Conservation (phyloP, 768 basidiomycete species). For the Aureoboletus auriporus region DNA sequence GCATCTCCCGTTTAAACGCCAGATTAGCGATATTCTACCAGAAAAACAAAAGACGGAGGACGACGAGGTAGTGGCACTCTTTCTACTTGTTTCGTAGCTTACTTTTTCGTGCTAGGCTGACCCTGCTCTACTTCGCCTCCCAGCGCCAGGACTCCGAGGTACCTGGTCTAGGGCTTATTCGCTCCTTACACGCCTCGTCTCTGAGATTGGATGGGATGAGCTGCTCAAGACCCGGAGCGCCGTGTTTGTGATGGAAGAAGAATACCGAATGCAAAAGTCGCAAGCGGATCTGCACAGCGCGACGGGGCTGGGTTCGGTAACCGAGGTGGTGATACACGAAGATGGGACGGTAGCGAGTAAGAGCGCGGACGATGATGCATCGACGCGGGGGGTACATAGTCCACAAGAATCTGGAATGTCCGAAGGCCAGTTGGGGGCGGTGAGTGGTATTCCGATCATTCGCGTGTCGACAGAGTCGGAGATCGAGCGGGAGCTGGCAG, state of each 20-base stretch:
- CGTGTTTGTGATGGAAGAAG: constrained; percentile 99
- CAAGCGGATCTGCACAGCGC: constrained; percentile 57
- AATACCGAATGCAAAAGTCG: constrained; percentile 96
- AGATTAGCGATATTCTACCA: constrained; percentile 88
- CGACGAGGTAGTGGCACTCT: constrained; percentile 54
- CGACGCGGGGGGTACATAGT: constrained; percentile 55
- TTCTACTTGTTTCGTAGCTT: not conserved
- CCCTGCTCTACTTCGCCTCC: constrained; percentile 88
- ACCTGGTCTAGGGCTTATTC: constrained; percentile 96
- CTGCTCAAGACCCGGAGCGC: constrained; percentile 88
- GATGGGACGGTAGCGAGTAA: constrained; percentile 47
- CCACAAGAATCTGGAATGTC: constrained; percentile 23
- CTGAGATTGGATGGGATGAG: constrained; percentile 98
- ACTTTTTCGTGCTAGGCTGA: constrained; percentile 60
- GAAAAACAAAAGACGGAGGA: constrained; percentile 79
- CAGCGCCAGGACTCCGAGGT: constrained; percentile 89
- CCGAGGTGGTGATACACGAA: constrained; percentile 54
- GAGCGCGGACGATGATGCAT: constrained; percentile 61
- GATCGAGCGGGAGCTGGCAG: constrained; percentile 40
- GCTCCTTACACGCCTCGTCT: constrained; percentile 85
- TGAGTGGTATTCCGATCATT: constrained; percentile 58
- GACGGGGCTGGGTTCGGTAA: constrained; percentile 12
- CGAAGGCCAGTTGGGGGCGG: constrained; percentile 20
- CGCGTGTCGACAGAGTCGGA: constrained; percentile 72
- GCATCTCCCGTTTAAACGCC: constrained; percentile 81